Evolutionary conservation across 495 filamentous ascomycete genomes (phyloP), one percentile per base, ranked within the genome.

Genomic region (Neurospora sp.): DNA sequence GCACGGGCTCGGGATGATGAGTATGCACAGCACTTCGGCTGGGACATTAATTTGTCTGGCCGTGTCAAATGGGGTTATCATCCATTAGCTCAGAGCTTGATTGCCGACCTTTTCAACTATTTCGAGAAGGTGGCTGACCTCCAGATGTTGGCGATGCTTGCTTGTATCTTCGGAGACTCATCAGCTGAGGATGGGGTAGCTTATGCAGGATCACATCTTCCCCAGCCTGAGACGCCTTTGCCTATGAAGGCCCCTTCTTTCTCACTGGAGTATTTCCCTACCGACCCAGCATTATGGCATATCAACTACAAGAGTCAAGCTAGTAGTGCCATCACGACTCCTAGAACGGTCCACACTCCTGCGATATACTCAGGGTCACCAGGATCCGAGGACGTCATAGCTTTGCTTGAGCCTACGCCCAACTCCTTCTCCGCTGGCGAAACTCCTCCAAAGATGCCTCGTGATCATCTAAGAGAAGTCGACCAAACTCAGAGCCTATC

Each of bases 101-200:
- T 98, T 48, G 80, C 83, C 31, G 84, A 88, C 69, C 82, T 88
- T 20, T 94, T 97, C 76, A 86, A 88, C 16, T 87, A 97, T 78
- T 97, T 92, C 74, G 93, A 97, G 78, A 86, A 83, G 44, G 83
- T 90, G 39, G 93, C 89, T 3, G 94, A 98, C 78, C 83, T 95
- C 3, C 94, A 98, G 79, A 97, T 97, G 94, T 84, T 97, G 20
- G 95, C 94, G 41, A 97, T 97, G 94, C 86, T 98, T 14, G 91
- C 94, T 1, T 97, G 94, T 78, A 89, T 97, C 61, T 90, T 98
- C 71, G 89, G 89, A 69, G 92, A 96, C 72, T 85, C 89, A 8
- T 78, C 79, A 1, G 77, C 84, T 5, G 81, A 86, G 68, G 83
- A 88, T 70, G 81, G 82, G n/a, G 80, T 85, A 40, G 81, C 82